Evolutionary conservation across 108 stramenopile species (phyloP), one percentile per base, ranked within the genome.

Genomic region (Chaetoceros muelleri): DNA sequence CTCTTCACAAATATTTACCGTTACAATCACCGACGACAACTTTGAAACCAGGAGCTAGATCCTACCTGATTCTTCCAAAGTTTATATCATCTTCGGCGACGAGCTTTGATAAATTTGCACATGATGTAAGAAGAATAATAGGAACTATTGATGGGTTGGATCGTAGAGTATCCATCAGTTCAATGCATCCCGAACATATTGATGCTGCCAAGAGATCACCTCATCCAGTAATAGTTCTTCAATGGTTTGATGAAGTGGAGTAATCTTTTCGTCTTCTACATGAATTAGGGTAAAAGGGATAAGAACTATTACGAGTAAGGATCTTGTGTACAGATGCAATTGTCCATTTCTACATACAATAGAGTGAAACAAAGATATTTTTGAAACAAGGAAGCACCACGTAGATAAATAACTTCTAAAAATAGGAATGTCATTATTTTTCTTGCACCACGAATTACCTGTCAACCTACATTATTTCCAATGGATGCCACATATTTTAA

Each of bases 151-250:
- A 81, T 0, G 63, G 55, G 28, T 28, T 82, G 44, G 40, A 54
- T 16, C 67, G 67, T 34, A 80, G 71, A 56, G 58, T 85, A 2
- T 30, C 60, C 10, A 44, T 90, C n/a, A 62, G 61, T 10, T 79
- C 73, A 1, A 76, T 81, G 55, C 84, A 90, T 64, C 84, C 84
- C 1, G 88, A 90, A 57, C 78, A 85, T 67, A 58, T 89, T 10
- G 66, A 79, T 34, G 56, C 52, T 24, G 44, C 28, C 27, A 76
- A 67, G 45, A 71, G 81, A 52, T 59, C 79, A 44, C 80, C 84
- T 3, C 63, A 85, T 22, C 87, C 87, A 2, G 73, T 85, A 24
- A 44, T 85, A 52, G 69, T 74, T 2, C 66, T 82, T 57, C 72
- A 77, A 58, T 87, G 86, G 86, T 40, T 10, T 13, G 34, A 40